phyloP scores from a whole-genome alignment of 495 filamentous ascomycete species.

The Alectoria sarmentosa region DNA sequence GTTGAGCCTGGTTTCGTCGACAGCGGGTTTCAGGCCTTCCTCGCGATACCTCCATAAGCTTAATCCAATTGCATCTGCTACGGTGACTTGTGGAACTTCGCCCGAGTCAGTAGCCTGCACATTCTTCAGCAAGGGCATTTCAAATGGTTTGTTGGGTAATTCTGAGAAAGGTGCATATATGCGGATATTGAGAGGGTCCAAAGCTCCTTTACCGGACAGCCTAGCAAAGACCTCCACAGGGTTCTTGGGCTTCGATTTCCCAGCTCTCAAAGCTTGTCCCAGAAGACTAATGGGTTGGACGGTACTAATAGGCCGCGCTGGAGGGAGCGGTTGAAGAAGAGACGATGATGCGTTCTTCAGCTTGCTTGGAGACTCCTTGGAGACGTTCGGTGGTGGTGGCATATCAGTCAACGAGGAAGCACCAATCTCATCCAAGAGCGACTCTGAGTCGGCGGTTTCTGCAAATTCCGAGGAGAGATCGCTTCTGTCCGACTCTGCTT shows the following conservation, averaged over 20 bases:
- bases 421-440: slow-evolving; percentile 46
- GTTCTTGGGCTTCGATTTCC: slow-evolving; percentile 69
- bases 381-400: slow-evolving; percentile 28
- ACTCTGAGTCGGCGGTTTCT: slow-evolving; percentile 55
- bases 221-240: slow-evolving; percentile 80
- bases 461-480: slow-evolving; percentile 63
- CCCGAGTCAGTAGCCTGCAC: slow-evolving; percentile 60
- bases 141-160: slow-evolving; percentile 59
- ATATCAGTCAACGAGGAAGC: slow-evolving; percentile 22
- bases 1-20: slow-evolving; percentile 63
- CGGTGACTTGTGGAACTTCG: slow-evolving; percentile 59
- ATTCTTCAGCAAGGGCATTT: slow-evolving; percentile 71
- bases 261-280: slow-evolving; percentile 64
- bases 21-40: slow-evolving; percentile 65
- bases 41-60: slow-evolving; percentile 81
- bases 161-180: slow-evolving; percentile 82
- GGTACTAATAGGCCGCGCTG: slow-evolving; percentile 83
- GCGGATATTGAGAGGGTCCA: slow-evolving; percentile 72
- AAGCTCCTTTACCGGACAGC: slow-evolving; percentile 79
- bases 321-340: slow-evolving; percentile 69
- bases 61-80: slow-evolving; percentile 85
- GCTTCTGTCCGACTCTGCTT: slow-evolving; percentile 56
- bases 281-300: slow-evolving; percentile 71
- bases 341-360: slow-evolving; percentile 50
- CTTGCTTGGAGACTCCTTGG: slow-evolving; percentile 51